phyloP scores from a whole-genome alignment of 176 grass and related monocot genomes.

The Raddia guianensis region DNA sequence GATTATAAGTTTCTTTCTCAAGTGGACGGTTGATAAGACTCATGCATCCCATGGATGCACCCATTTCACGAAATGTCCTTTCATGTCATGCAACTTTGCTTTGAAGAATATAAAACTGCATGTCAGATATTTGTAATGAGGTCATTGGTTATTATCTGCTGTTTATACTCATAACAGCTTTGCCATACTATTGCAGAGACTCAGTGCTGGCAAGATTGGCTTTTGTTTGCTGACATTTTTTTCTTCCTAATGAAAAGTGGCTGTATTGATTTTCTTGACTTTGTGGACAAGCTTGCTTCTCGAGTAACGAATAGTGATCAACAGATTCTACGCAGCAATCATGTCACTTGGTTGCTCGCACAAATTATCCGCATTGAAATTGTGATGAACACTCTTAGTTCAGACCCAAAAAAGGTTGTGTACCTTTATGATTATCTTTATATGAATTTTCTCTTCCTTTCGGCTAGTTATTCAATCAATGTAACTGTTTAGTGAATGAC shows the following conservation, averaged over 20 bases:
- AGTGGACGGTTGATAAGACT: conserved; percentile 26
- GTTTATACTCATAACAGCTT: conserved; percentile 34
- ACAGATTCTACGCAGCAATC: conserved; percentile 90
- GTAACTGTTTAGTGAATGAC: conserved; percentile 25
- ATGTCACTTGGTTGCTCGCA: conserved; percentile 95
- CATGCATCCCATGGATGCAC: conserved; percentile 3
- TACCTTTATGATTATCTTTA: conserved; percentile 27
- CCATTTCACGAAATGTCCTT: conserved; percentile 14
- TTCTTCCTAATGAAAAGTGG: conserved; percentile 99
- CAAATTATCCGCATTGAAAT: conserved; percentile 96
- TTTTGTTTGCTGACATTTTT: conserved; percentile 95
- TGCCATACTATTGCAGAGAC: conserved; percentile 60
- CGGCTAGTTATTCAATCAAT: conserved; percentile 6
- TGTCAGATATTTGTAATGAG: conserved; percentile 4
- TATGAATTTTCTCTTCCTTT: not conserved
- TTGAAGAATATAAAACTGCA: conserved; percentile 20
- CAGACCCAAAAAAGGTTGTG: conserved; percentile 86
- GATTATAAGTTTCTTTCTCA: conserved; percentile 25
- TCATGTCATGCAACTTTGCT: not conserved
- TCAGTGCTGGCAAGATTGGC: conserved; percentile 98
- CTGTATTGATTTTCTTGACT: conserved; percentile 96
- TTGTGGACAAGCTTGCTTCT: conserved; percentile 90
- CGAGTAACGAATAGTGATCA: conserved; percentile 73
- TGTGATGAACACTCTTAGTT: conserved; percentile 83
- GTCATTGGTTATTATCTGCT: conserved; percentile 32